Evolutionary conservation across 2,329 filamentous ascomycete genomes (phyloP).

Genomic region (Orbilia blumenaviensis): DNA sequence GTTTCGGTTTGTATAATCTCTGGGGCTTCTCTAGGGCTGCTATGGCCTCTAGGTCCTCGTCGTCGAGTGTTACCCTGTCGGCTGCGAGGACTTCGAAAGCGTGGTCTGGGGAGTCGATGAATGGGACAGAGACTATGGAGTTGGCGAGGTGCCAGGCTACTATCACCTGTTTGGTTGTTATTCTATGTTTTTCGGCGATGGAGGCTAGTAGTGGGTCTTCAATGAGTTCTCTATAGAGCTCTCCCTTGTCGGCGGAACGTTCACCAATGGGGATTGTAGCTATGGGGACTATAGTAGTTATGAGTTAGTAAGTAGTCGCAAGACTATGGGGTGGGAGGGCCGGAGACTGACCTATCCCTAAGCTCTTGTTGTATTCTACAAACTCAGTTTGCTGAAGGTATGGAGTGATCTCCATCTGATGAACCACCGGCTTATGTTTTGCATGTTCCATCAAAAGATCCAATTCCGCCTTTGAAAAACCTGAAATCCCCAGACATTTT

Average conservation of each 20-base stretch:
- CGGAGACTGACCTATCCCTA: slow-evolving; percentile 27
- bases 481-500: slow-evolving; percentile 25
- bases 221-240: neutral
- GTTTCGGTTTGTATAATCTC: neutral
- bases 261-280: neutral
- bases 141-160: slow-evolving; percentile 39
- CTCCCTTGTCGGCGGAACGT: neutral
- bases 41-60: slow-evolving; percentile 24
- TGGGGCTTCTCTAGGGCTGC: neutral
- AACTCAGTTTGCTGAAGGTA: slow-evolving; percentile 43
- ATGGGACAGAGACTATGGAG: neutral
- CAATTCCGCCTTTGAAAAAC: slow-evolving; percentile 40
- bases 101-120: neutral
- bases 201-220: slow-evolving; percentile 17
- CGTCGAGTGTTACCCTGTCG: neutral
- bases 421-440: slow-evolving; percentile 21
- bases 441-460: slow-evolving; percentile 22
- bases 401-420: slow-evolving; percentile 49
- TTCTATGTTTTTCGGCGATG: slow-evolving; percentile 16
- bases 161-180: slow-evolving; percentile 4
- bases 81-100: neutral
- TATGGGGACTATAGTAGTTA: neutral
- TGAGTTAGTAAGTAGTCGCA: neutral
- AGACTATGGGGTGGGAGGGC: neutral
- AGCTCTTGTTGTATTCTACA: slow-evolving; percentile 24